Evolutionary conservation across 257 asterid species (phyloP).

Genomic region (Ilex aquifolium): DNA sequence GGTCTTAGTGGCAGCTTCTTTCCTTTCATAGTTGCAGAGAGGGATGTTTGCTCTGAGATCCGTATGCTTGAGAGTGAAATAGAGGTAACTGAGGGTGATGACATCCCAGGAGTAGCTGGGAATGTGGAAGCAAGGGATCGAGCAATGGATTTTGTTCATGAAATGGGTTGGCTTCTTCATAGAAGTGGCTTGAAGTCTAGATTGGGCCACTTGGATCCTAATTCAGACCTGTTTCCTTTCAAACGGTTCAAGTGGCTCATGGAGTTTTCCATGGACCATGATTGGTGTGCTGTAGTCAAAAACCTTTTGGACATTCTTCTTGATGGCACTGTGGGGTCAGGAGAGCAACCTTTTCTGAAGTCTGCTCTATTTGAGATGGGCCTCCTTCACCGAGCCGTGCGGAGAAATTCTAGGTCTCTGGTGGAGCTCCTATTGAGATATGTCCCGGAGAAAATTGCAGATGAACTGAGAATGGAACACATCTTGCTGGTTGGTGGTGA

Average conservation of each 20-base stretch:
- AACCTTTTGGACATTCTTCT: slow-evolving; percentile 55
- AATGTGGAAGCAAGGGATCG: slow-evolving; percentile 29
- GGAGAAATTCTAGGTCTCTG: slow-evolving; percentile 60
- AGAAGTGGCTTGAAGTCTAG: slow-evolving; percentile 41
- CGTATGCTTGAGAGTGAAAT: slow-evolving; percentile 64
- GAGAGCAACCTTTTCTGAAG: slow-evolving; percentile 43
- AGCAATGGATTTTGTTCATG: slow-evolving; percentile 64
- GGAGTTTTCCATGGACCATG: slow-evolving; percentile 60
- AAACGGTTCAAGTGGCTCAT: slow-evolving; percentile 57
- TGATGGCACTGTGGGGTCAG: slow-evolving; percentile 45
- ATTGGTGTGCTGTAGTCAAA: slow-evolving; percentile 64
- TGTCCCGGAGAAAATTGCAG: slow-evolving; percentile 43
- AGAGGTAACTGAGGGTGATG: slow-evolving; percentile 32
- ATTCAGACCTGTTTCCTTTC: slow-evolving; percentile 32
- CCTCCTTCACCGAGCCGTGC: slow-evolving; percentile 67
- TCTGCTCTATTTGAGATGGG: slow-evolving; percentile 52
- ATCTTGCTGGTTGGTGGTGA: slow-evolving; percentile 22
- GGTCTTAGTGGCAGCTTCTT: slow-evolving; percentile 64
- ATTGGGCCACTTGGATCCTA: slow-evolving; percentile 31
- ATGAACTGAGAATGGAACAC: slow-evolving; percentile 45
- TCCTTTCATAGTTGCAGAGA: slow-evolving; percentile 69
- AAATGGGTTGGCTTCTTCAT: slow-evolving; percentile 79
- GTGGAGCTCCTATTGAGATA: slow-evolving; percentile 63
- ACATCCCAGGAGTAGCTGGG: slow-evolving; percentile 24
- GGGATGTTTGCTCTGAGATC: slow-evolving; percentile 64